phyloP scores from a whole-genome alignment of 2,329 filamentous ascomycete species.

The Nemania sp. region DNA sequence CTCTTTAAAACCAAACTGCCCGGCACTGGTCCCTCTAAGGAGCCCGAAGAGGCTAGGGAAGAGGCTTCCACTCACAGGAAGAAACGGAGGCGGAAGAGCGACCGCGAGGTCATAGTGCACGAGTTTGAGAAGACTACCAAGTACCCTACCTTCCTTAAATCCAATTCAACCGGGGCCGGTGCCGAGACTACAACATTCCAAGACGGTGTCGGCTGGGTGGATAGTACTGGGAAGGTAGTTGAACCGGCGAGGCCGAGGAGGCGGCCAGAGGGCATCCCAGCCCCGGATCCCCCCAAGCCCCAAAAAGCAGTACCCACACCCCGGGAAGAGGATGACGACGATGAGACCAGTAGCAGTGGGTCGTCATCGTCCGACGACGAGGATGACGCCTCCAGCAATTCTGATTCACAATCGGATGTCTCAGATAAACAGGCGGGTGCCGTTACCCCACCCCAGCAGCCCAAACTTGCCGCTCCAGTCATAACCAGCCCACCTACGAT shows the following conservation, averaged over 20 bases:
- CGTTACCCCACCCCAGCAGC: constrained; percentile 37
- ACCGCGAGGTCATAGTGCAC: constrained; percentile 76
- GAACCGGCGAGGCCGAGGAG: constrained; percentile 65
- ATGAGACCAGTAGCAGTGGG: constrained; percentile 57
- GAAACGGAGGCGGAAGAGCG: constrained; percentile 71
- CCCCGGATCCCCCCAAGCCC: constrained; percentile 38
- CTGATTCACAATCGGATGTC: constrained; percentile 45
- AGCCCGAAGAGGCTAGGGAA: constrained; percentile 57
- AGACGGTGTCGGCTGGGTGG: constrained; percentile 89
- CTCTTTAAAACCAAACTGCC: constrained; percentile 85
- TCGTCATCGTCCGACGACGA: constrained; percentile 50
- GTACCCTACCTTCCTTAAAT: constrained; percentile 83
- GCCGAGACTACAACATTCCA: constrained; percentile 73
- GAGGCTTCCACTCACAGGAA: constrained; percentile 63
- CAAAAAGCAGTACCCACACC: constrained; percentile 27
- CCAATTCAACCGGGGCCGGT: constrained; percentile 57
- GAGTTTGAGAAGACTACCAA: constrained; percentile 90
- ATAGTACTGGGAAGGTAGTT: constrained; percentile 80
- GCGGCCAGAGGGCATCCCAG: constrained; percentile 44
- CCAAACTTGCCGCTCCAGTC: constrained; percentile 40
- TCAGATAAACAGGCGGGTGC: constrained; percentile 42
- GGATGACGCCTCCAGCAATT: constrained; percentile 39
- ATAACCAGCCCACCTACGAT: constrained; percentile 33
- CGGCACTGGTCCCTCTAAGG: constrained; percentile 59
- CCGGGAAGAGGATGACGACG: constrained; percentile 44